Evolutionary conservation across 164 flowering plant genomes (phyloP), one percentile per base, ranked within the genome.

Genomic region (Chimonanthus salicifolius): DNA sequence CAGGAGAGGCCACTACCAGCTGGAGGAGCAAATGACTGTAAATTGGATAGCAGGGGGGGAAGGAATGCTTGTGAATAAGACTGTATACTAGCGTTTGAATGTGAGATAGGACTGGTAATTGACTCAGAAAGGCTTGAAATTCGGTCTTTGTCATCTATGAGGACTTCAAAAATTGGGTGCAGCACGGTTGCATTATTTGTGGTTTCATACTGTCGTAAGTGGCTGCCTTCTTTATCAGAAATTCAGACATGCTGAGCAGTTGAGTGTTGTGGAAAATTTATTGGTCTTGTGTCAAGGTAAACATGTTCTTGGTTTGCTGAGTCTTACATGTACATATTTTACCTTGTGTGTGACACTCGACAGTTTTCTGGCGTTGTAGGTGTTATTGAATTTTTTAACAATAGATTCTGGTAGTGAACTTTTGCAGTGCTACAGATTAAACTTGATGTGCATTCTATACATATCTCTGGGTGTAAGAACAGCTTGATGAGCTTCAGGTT

Each of bases 1-100:
- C 82, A 80, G 85, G 84, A 77, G 73, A 70, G 50, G 73, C 62
- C 62, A 49, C 48, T 48, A 66, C 16, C 13, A 44, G 68, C 46
- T 70, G 10, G 51, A 47, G 20, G 46, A 63, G 49, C 54, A 45
- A 58, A 51, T 46, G 67, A 63, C 73, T 70, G 69, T 72, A 76
- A 60, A 84, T 81, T 71, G 77, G 72, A 70, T 70, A 68, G 74
- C 72, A 75, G 10, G 74, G 70, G 72, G 76, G 44, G 68, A 13
- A 68, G 62, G 71, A 62, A 72, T 69, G 72, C 58, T 77, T 87
- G 90, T 82, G 88, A 82, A 85, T 87, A 83, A 64, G 62, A 79
- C 78, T 80, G 85, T 84, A 84, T 75, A 84, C 84, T 80, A 78
- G 78, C 74, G 74, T 76, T 71, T 75, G 80, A 68, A 77, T 78